A percentile compares a stretch with the other conserved stretches of the same genome.
These are phyloP conservation scores for Suhomyces kunorum DNA, from an alignment of 1,139 yeast genomes.

Conservation along the genomic window DNA sequence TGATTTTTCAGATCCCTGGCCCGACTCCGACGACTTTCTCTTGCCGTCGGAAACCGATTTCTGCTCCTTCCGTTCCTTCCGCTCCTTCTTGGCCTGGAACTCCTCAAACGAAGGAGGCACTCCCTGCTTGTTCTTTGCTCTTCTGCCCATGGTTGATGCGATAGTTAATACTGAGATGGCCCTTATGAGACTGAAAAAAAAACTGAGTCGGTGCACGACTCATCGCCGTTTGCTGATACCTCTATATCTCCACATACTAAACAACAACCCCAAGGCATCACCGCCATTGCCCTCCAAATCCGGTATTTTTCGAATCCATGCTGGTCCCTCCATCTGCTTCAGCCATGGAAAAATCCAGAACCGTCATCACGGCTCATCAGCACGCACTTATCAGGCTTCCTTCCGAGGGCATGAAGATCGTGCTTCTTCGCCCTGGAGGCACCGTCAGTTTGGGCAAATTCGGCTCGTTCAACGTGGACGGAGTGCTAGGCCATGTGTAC, in stretches of 20 bases:
- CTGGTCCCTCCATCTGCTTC: not conserved
- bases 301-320: not conserved
- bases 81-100: slow-evolving; percentile 61
- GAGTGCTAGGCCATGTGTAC: slow-evolving; percentile 74
- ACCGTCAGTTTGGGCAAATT: slow-evolving; percentile 81
- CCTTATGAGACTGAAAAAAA: slow-evolving; percentile 13
- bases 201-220: slow-evolving; percentile 10
- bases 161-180: not conserved
- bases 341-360: slow-evolving; percentile 19
- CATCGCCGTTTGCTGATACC: slow-evolving; percentile 5
- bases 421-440: slow-evolving; percentile 61
- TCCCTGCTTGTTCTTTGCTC: slow-evolving; percentile 87
- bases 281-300: not conserved
- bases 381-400: slow-evolving; percentile 76
- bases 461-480: slow-evolving; percentile 77
- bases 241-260: not conserved
- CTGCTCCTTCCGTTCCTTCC: slow-evolving; percentile 51
- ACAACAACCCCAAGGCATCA: not conserved
- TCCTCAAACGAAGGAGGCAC: slow-evolving; percentile 87
- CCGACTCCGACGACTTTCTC: slow-evolving; percentile 17
- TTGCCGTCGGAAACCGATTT: slow-evolving; percentile 32
- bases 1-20: slow-evolving; percentile 17
- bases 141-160: slow-evolving; percentile 71
- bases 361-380: slow-evolving; percentile 45
- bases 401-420: slow-evolving; percentile 73